Conservation (phyloP, 2,329 filamentous ascomycete genomes). For the Tolypocladium endophyticum region DNA sequence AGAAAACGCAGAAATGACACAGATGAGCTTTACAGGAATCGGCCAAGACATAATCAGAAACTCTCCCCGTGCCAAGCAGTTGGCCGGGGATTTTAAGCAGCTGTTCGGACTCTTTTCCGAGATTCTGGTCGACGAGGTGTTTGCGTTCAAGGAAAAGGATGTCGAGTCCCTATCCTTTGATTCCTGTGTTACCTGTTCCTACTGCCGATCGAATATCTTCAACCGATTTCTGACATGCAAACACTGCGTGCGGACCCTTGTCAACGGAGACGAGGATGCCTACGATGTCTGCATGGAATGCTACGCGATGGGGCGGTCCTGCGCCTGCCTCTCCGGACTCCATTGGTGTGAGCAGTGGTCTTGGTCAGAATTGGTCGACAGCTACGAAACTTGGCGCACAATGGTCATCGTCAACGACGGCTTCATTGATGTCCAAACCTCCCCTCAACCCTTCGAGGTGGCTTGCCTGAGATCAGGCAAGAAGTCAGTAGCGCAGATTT, state of each 20-base stretch:
- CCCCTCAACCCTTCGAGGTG: slow-evolving; percentile 59
- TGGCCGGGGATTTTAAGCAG: slow-evolving; percentile 73
- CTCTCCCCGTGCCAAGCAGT: slow-evolving; percentile 46
- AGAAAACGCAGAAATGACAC: slow-evolving; percentile 32
- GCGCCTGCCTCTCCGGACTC: slow-evolving; percentile 73
- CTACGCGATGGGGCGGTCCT: slow-evolving; percentile 94
- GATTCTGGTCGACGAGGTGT: slow-evolving; percentile 78
- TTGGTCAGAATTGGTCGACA: slow-evolving; percentile 66
- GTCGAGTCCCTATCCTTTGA: slow-evolving; percentile 75
- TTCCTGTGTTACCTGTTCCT: slow-evolving; percentile 88
- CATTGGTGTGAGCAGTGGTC: slow-evolving; percentile 90
- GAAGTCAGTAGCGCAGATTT: slow-evolving; percentile 84
- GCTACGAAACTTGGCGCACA: slow-evolving; percentile 74
- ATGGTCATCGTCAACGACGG: slow-evolving; percentile 67
- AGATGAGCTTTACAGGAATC: slow-evolving; percentile 36
- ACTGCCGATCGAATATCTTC: slow-evolving; percentile 93
- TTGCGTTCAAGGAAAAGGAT: slow-evolving; percentile 59
- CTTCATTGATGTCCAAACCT: slow-evolving; percentile 52
- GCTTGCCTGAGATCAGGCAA: slow-evolving; percentile 57
- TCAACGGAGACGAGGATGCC: slow-evolving; percentile 63
- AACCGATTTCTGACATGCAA: slow-evolving; percentile 93
- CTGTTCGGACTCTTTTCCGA: slow-evolving; percentile 70
- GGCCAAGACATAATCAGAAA: slow-evolving; percentile 32
- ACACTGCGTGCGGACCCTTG: slow-evolving; percentile 59
- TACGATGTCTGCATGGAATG: slow-evolving; percentile 99